phyloP scores from a whole-genome alignment of 371 early-diverging fungal genomes.

The Mortierella sp. region DNA sequence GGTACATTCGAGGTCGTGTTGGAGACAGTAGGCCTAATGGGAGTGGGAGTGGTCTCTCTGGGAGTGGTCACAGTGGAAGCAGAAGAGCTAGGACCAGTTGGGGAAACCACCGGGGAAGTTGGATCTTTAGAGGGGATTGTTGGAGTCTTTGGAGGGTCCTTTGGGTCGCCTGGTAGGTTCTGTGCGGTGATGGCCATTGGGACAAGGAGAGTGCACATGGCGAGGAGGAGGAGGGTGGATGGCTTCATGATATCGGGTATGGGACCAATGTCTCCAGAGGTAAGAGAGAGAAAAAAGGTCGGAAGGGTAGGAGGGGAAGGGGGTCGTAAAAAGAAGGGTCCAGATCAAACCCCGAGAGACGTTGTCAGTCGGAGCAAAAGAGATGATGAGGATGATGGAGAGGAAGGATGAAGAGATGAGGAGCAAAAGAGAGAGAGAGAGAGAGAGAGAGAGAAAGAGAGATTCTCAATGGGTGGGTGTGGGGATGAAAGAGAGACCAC shows the following conservation, averaged over 20 bases:
- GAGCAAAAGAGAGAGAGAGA: conserved; percentile 1
- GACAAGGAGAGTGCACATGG: not conserved
- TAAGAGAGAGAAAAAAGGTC: not conserved
- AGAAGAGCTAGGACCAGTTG: not conserved
- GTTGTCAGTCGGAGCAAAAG: not conserved
- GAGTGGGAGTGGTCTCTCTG: not conserved
- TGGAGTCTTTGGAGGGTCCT: too few relatives aligned
- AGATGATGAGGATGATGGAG: conserved; percentile 2
- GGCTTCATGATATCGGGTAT: not conserved
- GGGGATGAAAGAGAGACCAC: not conserved
- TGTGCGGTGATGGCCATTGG: not conserved
- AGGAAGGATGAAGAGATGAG: not conserved
- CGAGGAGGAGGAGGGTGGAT: not conserved
- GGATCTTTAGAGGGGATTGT: too few relatives aligned
- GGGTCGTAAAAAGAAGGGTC: not conserved
- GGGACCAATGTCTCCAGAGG: conserved; percentile 2
- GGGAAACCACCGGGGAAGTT: not conserved
- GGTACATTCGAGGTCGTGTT: not conserved
- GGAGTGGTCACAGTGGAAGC: not conserved
- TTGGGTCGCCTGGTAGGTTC: too few relatives aligned
- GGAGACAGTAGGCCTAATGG: not conserved
- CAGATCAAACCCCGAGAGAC: not conserved
- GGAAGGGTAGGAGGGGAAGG: conserved; percentile 2
- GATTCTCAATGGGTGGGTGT: too few relatives aligned
- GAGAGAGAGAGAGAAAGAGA: conserved; percentile 4